Conservation (phyloP, 2,329 filamentous ascomycete species). For the Apiospora marii region DNA sequence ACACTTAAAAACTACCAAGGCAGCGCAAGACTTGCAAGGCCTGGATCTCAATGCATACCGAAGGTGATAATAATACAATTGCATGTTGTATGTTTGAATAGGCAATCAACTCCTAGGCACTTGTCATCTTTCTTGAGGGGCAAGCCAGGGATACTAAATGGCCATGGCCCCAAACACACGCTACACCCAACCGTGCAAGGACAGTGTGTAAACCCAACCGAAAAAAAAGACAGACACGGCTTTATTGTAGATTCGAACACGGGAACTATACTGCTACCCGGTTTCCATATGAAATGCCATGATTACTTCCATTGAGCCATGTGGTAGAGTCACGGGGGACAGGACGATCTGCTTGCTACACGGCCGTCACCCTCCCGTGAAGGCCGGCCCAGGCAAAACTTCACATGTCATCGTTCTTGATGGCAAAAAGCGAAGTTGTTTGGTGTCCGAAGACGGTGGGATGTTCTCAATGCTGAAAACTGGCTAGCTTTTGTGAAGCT, state of each 20-base stretch:
- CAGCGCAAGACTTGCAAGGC: no score
- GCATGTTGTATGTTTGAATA: background rate
- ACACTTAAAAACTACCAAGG: background rate
- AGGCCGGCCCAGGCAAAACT: no score
- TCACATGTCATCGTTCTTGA: no score
- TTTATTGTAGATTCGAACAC: background rate
- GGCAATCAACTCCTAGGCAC: background rate
- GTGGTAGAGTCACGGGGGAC: background rate
- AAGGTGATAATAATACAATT: background rate
- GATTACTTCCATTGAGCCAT: background rate
- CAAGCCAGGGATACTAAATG: background rate
- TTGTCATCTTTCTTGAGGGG: background rate
- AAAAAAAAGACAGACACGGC: background rate
- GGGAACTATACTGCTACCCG: background rate
- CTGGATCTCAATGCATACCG: background rate
- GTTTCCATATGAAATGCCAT: background rate
- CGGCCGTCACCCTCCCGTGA: no score
- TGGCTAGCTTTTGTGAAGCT: background rate
- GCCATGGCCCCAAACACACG: no score
- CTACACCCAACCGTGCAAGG: background rate
- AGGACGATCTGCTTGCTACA: background rate
- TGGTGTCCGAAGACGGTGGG: background rate
- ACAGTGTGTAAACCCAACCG: background rate
- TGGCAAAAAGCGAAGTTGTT: slow-evolving; percentile 11
- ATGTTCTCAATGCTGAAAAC: background rate